phyloP scores from a whole-genome alignment of 495 filamentous ascomycete genomes.

The Penicillium manginii region DNA sequence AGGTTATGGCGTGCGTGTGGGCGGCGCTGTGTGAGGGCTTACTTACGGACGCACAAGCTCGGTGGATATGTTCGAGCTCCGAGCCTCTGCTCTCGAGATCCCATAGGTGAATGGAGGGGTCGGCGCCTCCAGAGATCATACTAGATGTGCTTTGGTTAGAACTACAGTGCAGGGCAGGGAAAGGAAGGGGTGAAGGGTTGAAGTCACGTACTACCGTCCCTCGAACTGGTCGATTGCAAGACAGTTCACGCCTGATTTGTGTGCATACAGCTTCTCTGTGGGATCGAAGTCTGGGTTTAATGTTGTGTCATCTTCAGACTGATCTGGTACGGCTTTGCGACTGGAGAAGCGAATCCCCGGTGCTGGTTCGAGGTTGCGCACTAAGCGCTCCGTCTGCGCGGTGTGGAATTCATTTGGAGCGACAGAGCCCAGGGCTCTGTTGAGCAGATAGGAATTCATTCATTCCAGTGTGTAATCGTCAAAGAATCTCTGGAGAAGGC shows the following conservation, averaged over 20 bases:
- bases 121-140: conserved; percentile 80
- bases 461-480: conserved; percentile 43
- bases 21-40: conserved; percentile 49
- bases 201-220: conserved; percentile 65
- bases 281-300: conserved; percentile 24
- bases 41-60: conserved; percentile 49
- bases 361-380: conserved; percentile 62
- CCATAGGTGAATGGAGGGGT: conserved; percentile 80
- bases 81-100: conserved; percentile 65
- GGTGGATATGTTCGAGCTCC: conserved; percentile 51
- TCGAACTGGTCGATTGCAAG: conserved; percentile 78
- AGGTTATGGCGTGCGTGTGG: conserved; percentile 81
- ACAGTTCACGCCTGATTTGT: conserved; percentile 75
- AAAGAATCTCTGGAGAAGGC: too few species aligned
- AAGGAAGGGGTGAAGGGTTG: not conserved
- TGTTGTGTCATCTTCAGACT: conserved; percentile 16
- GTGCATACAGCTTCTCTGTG: conserved; percentile 57
- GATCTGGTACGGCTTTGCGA: conserved; percentile 42
- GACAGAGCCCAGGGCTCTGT: conserved; percentile 68
- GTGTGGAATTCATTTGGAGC: conserved; percentile 63
- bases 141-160: conserved; percentile 41
- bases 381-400: conserved; percentile 62
- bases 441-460: conserved; percentile 82
- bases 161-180: conserved; percentile 3
- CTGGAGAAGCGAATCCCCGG: conserved; percentile 70